phyloP scores from a whole-genome alignment of 2,329 filamentous ascomycete genomes.

The Ceratocystiopsis minuta region DNA sequence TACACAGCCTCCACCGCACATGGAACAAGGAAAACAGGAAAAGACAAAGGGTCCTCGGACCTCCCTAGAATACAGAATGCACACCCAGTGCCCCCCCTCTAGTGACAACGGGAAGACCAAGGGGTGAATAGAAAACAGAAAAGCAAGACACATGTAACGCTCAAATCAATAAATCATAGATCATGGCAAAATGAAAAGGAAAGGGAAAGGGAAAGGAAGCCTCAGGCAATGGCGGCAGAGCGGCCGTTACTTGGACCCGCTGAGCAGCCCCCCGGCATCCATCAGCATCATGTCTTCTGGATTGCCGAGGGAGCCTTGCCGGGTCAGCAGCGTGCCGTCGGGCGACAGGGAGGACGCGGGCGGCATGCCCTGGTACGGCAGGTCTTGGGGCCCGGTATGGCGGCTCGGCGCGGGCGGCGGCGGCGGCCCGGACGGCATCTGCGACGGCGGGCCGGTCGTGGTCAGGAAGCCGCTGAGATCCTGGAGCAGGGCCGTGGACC shows the following conservation, averaged over 20 bases:
- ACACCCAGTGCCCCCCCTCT: neutral
- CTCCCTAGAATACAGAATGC: neutral
- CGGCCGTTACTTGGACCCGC: neutral
- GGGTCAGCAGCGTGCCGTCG: neutral
- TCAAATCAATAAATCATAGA: too few species aligned
- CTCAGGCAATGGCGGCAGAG: neutral
- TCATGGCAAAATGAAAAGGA: neutral
- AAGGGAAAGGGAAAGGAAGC: neutral
- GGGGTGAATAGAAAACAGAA: neutral
- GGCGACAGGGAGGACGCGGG: neutral
- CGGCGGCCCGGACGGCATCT: too few species aligned
- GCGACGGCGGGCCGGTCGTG: too few species aligned
- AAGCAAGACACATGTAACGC: neutral
- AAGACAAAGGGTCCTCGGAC: too few species aligned
- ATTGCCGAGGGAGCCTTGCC: neutral
- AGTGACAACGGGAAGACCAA: neutral
- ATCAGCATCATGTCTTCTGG: constrained; percentile 6
- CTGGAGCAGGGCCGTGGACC: constrained; percentile 39
- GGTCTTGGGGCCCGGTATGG: constrained; percentile 24
- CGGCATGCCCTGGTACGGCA: neutral
- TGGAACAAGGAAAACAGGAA: too few species aligned
- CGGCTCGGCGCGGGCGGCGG: constrained; percentile 10
- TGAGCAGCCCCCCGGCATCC: constrained; percentile 8
- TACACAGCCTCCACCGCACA: too few species aligned
- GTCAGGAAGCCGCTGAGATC: constrained; percentile 36